Base-by-base conservation (phyloP, 2,329 filamentous ascomycete species). In the Diplodia seriata region DNA sequence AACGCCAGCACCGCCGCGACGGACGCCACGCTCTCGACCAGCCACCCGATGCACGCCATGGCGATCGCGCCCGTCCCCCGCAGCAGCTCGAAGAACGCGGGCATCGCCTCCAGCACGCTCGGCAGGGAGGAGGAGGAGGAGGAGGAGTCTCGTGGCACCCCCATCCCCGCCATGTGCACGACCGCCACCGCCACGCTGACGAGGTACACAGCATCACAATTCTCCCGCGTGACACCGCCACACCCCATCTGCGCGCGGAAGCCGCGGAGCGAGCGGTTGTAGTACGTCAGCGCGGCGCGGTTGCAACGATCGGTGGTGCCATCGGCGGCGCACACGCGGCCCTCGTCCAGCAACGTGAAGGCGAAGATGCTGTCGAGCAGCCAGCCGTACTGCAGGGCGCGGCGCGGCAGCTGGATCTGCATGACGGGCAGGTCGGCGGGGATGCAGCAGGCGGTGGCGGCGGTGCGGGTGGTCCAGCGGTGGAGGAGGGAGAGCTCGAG, bases 401-500 rank as follows among this genome's bases (percentile, higher is more conserved):
- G 14, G 0, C n/a, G 57, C 2, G 57, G 57, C 9, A 50, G 26
- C 2, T 20, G 18, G 70, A 3, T 77, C 75, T 6, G 79, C 73
- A 2, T 78, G 74, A 3, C 78, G 75, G 50, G 81, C 69, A 40
- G 81, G 55, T 81, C 79, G 18, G 79, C 75, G 0, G 79, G 77
- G 7, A 84, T 77, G 47, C 79, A 80, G 26, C 71, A 76, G 43
- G 81, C 72, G 49, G 74, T 75, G 20, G 76, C 76, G 70, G 79
- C 85, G 0, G 83, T 85, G 20, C 77, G 78, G 0, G 81, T 84
- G 1, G 82, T 80, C 78, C 82, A 86, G 33, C 81, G 81, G 70
- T 85, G 83, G 81, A 86, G 84, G 54, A 86, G 72, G 68, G 85
- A 83, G 9, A 86, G 76, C 68, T 85, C 83, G 29, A 81, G 72